Conservation (phyloP, 345 rosid species). For the Tarenaya hassleriana region DNA sequence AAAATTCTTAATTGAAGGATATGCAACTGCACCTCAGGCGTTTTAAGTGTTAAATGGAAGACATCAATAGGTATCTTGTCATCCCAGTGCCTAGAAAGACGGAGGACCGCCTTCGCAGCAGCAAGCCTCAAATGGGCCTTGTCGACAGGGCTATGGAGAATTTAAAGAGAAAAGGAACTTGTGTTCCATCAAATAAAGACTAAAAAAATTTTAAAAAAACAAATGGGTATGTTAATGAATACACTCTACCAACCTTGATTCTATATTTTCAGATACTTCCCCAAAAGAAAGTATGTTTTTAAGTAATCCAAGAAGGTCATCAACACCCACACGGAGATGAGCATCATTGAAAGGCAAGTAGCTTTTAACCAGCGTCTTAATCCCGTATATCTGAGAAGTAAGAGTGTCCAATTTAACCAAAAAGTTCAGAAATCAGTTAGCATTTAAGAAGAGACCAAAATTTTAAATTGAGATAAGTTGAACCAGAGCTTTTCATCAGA, state of each 20-base stretch:
- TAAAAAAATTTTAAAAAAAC: not conserved
- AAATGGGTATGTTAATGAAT: conserved; percentile 9
- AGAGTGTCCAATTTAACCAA: conserved; percentile 13
- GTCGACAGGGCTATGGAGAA: conserved; percentile 62
- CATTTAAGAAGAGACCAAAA: conserved; percentile 5
- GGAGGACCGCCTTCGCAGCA: conserved; percentile 92
- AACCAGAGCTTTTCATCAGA: conserved; percentile 11
- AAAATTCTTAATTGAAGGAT: conserved; percentile 13
- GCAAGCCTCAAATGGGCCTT: conserved; percentile 89
- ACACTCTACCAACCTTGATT: conserved; percentile 60
- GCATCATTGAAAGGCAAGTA: conserved; percentile 91
- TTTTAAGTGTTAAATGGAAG: conserved; percentile 64
- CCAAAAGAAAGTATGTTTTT: conserved; percentile 64
- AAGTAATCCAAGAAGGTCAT: conserved; percentile 56
- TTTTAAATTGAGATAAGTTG: conserved; percentile 13
- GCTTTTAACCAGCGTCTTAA: conserved; percentile 89
- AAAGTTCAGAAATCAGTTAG: conserved; percentile 17
- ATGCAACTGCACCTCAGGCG: conserved; percentile 50
- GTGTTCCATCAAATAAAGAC: not conserved
- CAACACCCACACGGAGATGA: conserved; percentile 82
- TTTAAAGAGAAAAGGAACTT: conserved; percentile 17
- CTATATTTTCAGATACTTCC: conserved; percentile 63
- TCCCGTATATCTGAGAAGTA: conserved; percentile 65
- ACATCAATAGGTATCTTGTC: conserved; percentile 74
- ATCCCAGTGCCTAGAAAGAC: conserved; percentile 84